These are phyloP conservation scores for Lentinula sp. DNA, from an alignment of 768 basidiomycete genomes.

Conservation along the genomic window DNA sequence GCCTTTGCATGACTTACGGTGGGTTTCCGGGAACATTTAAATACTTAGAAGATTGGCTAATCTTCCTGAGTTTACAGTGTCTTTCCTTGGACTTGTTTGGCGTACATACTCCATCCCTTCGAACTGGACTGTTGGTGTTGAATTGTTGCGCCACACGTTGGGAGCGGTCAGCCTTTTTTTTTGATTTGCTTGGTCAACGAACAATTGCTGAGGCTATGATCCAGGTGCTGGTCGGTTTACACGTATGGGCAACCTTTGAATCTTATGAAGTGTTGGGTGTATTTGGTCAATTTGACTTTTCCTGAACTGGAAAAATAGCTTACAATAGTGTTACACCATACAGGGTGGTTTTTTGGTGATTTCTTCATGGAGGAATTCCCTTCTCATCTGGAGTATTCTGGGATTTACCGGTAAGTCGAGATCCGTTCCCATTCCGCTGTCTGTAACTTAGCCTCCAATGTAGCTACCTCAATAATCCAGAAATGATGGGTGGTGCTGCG, in stretches of 20 bases:
- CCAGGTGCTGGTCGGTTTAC: conserved; percentile 78
- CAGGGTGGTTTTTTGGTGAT: conserved; percentile 98
- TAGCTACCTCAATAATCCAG: conserved; percentile 92
- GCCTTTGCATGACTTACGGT: conserved; percentile 95
- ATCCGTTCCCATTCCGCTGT: neutral
- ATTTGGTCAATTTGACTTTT: conserved; percentile 54
- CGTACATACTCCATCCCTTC: conserved; percentile 79
- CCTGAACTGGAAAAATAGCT: neutral
- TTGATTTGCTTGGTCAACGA: neutral
- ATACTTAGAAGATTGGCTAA: neutral
- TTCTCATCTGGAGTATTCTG: conserved; percentile 86
- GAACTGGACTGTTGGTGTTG: conserved; percentile 85
- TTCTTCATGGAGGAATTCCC: conserved; percentile 96
- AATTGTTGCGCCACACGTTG: conserved; percentile 81
- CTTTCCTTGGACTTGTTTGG: conserved; percentile 82
- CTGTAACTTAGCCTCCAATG: neutral
- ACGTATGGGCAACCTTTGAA: conserved; percentile 87
- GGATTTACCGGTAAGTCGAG: conserved; percentile 75
- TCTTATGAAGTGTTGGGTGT: conserved; percentile 91
- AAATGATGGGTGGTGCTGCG: conserved; percentile 91
- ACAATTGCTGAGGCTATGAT: neutral
- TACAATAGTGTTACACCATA: neutral
- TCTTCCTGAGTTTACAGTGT: conserved; percentile 43
- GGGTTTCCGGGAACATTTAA: neutral
- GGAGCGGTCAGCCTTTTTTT: conserved; percentile 58